Base-by-base conservation (phyloP, 2,329 filamentous ascomycete genomes). In the Alternaria ethzedia region DNA sequence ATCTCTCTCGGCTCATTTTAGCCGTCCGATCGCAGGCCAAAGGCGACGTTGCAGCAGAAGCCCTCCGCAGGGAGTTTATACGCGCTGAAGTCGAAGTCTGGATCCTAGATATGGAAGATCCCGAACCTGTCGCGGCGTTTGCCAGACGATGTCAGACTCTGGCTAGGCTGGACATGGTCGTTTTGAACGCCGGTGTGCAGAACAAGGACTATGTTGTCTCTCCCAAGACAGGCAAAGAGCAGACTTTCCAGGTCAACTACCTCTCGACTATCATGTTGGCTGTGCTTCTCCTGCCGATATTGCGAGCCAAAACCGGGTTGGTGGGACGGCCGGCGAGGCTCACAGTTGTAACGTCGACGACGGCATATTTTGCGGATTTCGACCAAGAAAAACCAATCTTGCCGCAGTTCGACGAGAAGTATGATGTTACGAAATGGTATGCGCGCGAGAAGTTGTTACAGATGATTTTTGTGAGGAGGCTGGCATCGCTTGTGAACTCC, bases 191-290 rank as follows among this genome's bases (percentile, higher is more conserved):
- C 5, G 80, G 79, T 0, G 20, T 79, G 44, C 28, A 41, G 15
- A 49, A 55, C 2, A 0, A 50, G 45, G 55, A 36, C n/a, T 6
- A 11, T 6, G 44, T 51, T 5, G 74, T 66, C 52, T 49, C 57
- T 1, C 5, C 9, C 20, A 26, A 65, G 66, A 74, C 43, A 67
- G 72, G 73, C 9, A 75, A 75, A 57, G 78, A 81, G 55, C 59
- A 65, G 55, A 83, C 79, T 0, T 65, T 89, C 13, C 86, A 89
- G 71, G 83, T 88, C 59, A 88, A 89, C 69, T 80, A 84, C 4
- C 75, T 89, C 7, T 85, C 85, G 1, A 89, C 86, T 0, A 79
- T 82, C 6, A 76, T 88, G 4, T 74, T 89, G 8, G 83, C 81
- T 1, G 57, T 88, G 5, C 74, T 87, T 3, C 76, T 89, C 21